Base-by-base conservation (phyloP, 2,329 filamentous ascomycete species). In the Fusarium brachygibbosum region DNA sequence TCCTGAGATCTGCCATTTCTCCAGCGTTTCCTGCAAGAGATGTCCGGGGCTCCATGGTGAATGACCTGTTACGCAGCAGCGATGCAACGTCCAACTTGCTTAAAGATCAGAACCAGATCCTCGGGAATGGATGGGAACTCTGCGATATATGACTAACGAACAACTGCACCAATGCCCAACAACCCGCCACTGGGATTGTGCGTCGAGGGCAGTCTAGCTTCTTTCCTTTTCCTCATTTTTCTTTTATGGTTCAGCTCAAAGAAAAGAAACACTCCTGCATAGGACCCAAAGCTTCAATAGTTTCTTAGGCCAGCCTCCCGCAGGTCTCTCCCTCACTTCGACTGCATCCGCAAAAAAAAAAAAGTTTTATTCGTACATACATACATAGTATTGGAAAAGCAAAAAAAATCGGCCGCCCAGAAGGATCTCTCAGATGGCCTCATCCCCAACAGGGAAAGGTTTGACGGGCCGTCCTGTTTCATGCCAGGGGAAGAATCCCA, bases 1-100 rank as follows among this genome's bases (percentile, higher is more conserved):
- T 55, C 13, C 57, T 72, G 28, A 74, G 61, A 11, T 73, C 65
- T 9, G 49, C 70, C 58, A 71, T 68, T 12, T 72, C 71, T 6
- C 73, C 71, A 13, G 71, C 66, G 23, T 61, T 68, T 38, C 70
- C 68, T 44, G 66, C 55, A 23, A 68, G 56, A 16, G 63, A 66
- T 37, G 50, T 42, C 59, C 31, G 56, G 42, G 65, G 37, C 58
- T 70, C 50, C 71, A 74, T 67, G 23, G 38, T 57, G 40, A 52
- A 53, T 13, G 42, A 45, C n/a, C 42, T 45, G 42, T 45, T 31
- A 45, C 42, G 31, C 25, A 29, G n/a, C 29, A n/a, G n/a, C n/a
- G 13, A 45, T 51, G 48, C 21, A 51, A 51, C 31, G 21, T 50
- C 31, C n/a, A 37, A 14, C 32, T 50, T 50, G 25, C 34, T 49